Percentiles rank a stretch among this genome's conserved stretches.
Evolutionary conservation across 495 filamentous ascomycete species (phyloP).

Genomic region (Aspergillus sparsus): DNA sequence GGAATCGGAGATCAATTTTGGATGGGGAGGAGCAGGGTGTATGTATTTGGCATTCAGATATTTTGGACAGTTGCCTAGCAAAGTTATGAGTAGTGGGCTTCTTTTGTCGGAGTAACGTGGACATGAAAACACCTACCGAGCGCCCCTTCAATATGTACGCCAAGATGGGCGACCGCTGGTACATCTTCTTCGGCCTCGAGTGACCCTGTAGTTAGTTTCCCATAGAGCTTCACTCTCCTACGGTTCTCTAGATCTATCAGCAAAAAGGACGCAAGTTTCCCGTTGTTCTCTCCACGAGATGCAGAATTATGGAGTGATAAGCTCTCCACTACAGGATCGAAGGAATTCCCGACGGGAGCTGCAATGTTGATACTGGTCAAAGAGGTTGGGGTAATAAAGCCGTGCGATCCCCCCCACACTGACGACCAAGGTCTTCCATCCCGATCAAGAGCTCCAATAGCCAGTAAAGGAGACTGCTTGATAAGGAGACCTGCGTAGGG

Average conservation of each 20-base stretch:
- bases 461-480: conserved; percentile 60
- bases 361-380: conserved; percentile 59
- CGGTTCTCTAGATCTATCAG: conserved; percentile 67
- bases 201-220: conserved; percentile 61
- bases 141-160: conserved; percentile 65
- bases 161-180: conserved; percentile 57
- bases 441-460: conserved; percentile 67
- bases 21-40: conserved; percentile 49
- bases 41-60: conserved; percentile 76
- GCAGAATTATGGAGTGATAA: conserved; percentile 44
- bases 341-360: conserved; percentile 54
- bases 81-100: conserved; percentile 11
- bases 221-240: conserved; percentile 67
- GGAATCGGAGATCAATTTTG: conserved; percentile 52
- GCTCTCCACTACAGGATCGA: conserved; percentile 65
- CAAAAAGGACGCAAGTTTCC: conserved; percentile 59
- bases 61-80: conserved; percentile 74
- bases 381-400: conserved; percentile 61
- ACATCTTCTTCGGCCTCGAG: conserved; percentile 33
- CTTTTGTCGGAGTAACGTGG: neutral
- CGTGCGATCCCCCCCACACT: conserved; percentile 69
- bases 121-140: conserved; percentile 48
- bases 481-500: conserved; percentile 55
- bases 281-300: conserved; percentile 38
- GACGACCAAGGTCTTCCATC: conserved; percentile 70